Evolutionary conservation across 2,329 filamentous ascomycete genomes (phyloP), one percentile per base, ranked within the genome.

Genomic region (Pseudogymnoascus sp.): DNA sequence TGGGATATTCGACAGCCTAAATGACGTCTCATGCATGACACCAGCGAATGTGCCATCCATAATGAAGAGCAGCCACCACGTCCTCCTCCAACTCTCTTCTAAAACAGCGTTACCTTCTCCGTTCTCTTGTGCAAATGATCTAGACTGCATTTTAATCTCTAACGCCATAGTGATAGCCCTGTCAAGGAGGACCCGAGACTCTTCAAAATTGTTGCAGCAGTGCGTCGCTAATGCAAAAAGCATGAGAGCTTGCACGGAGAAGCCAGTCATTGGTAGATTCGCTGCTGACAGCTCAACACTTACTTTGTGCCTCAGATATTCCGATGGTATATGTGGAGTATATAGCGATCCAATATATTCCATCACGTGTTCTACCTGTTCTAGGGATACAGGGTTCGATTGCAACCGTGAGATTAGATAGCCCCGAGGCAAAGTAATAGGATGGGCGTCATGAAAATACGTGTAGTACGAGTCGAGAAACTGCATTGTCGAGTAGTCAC

Each of bases 11-110:
- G 77, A 78, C 16, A 79, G 71, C 39, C 73, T 72, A 69, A 80
- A 80, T 11, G 36, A 64, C 7, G 59, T 28, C 12, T 60, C 55
- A 35, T 66, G 65, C 28, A 62, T 63, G 0, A 70, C 58, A 0
- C 70, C 68, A 0, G 68, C 64, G 12, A 76, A 73, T n/a, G 69
- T 72, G 0, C 81, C 84, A 70, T 90, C 87, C 1, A 84, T 75
- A 5, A 84, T 79, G 67, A 82, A 88, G 39, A 90, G 70, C 68
- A 84, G 82, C 88, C 88, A 91, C 87, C 87, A 91, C 0, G 87
- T 90, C 42, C 88, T 79, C 59, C 87, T 80, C 77, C 85, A 81
- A 65, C 80, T 83, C 69, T 91, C 87, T 39, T 82, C 79, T 19
- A 77, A 58, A 0, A 75, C 67, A 0, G 78, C 72, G 62, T 85